A percentile compares a stretch with the other conserved stretches of the same genome.
phyloP scores from a whole-genome alignment of 371 early-diverging fungal genomes.

The Spiromyces aspiralis region DNA sequence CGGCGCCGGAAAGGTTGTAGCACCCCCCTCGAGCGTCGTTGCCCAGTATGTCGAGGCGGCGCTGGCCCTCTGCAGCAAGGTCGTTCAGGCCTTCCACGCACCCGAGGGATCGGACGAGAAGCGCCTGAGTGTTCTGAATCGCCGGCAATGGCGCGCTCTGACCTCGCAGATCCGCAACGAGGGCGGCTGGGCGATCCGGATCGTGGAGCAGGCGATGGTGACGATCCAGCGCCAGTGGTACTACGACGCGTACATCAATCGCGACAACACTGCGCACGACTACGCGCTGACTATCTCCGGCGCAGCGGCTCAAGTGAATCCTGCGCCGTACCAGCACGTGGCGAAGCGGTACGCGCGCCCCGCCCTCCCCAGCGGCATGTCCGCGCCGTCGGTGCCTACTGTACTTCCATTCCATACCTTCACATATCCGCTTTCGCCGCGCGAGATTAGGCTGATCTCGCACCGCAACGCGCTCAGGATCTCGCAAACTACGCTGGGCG shows the following conservation, averaged over 20 bases:
- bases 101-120: neutral
- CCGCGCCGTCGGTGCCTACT: constrained; percentile 57
- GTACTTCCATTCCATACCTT: constrained; percentile 90
- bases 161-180: constrained; percentile 35
- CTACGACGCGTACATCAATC: constrained; percentile 23
- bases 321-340: constrained; percentile 11
- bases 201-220: constrained; percentile 41
- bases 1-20: no score
- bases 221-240: constrained; percentile 53
- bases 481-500: constrained; percentile 43
- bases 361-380: constrained; percentile 34
- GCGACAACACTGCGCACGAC: neutral
- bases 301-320: constrained; percentile 1
- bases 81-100: neutral
- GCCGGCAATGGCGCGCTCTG: constrained; percentile 3
- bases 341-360: constrained; percentile 38
- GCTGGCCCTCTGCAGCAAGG: constrained; percentile 1
- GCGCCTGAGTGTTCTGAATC: neutral
- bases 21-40: constrained; percentile 4
- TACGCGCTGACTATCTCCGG: neutral
- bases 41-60: constrained; percentile 11
- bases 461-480: constrained; percentile 71
- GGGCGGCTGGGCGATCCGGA: constrained; percentile 59
- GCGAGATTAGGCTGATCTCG: constrained; percentile 72
- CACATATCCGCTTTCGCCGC: constrained; percentile 65